Percentiles rank a stretch among this genome's conserved stretches.
These are phyloP conservation scores for Mortierella sp. DNA, from an alignment of 371 early-diverging fungal genomes.

Conservation along the genomic window DNA sequence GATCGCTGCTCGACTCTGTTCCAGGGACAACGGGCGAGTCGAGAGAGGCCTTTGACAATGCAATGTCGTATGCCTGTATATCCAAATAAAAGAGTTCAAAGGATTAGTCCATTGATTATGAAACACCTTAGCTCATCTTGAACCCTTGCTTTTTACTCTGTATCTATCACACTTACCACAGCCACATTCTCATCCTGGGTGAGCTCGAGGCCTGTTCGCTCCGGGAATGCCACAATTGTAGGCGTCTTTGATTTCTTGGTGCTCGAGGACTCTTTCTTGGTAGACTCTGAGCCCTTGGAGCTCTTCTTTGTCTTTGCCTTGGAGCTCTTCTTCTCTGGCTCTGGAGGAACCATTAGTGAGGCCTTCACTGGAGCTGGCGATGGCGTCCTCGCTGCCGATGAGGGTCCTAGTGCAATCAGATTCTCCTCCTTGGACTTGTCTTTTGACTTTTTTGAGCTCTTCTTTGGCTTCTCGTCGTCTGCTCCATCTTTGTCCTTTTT, in stretches of 20 bases:
- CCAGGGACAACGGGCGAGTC: constrained; percentile 29
- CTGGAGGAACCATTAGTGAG: not conserved
- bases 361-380: constrained; percentile 11
- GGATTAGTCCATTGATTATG: not conserved
- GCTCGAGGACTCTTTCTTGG: not conserved
- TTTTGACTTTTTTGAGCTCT: constrained; percentile 31
- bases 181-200: constrained; percentile 39
- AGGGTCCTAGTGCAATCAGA: constrained; percentile 23
- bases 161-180: constrained; percentile 28
- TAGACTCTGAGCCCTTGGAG: constrained; percentile 15
- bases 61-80: constrained; percentile 42
- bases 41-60: constrained; percentile 23
- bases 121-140: too few species aligned
- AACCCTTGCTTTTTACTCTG: not conserved
- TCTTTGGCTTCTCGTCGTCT: constrained; percentile 17
- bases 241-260: constrained; percentile 41
- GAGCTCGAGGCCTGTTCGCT: constrained; percentile 34
- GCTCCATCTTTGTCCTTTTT: constrained; percentile 36
- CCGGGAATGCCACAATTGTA: constrained; percentile 33
- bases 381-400: constrained; percentile 14
- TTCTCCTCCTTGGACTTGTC: constrained; percentile 27
- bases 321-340: constrained; percentile 27
- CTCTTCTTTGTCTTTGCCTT: constrained; percentile 17
- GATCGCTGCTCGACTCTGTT: constrained; percentile 30
- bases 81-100: not conserved